Evolutionary conservation across 352 stramenopile species (phyloP), one percentile per base, ranked within the genome.

Genomic region (Globisporangium orthogonon): DNA sequence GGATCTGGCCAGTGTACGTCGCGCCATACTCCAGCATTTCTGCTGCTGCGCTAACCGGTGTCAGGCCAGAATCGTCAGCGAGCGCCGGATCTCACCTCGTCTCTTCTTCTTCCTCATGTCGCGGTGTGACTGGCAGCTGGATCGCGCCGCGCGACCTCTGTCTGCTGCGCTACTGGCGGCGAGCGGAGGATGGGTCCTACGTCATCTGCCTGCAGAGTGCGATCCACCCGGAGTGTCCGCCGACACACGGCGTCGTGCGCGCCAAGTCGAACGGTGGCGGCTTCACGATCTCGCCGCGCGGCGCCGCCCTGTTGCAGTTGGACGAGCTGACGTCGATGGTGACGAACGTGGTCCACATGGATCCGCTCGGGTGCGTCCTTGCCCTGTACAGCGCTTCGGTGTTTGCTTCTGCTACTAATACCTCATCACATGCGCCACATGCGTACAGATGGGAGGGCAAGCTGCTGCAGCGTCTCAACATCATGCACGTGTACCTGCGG

Each of bases 181-280:
- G 71, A 18, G 78, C 76, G 0, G 76, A 86, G 41, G 80, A 91
- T 54, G 80, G 80, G 17, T 87, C 78, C 39, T 91, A 86, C 52
- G 74, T 91, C 11, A 86, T 91, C 49, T 91, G 78, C 54, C 62
- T 91, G 47, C 80, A 91, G 62, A 91, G 80, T 53, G 76, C 80
- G 10, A 57, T 91, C 53, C 80, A 91, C 44, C 78, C 80, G 2
- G 80, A 91, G 58, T 91, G 80, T 50, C 80, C 80, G 5, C 69
- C 78, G 4, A 86, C 72, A 49, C 70, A 88, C 31, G 74, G 71
- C 51, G 54, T 81, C 23, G 66, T 91, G 29, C 80, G 80, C 31
- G 80, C 74, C 10, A 79, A 75, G 31, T 87, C 74, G 58, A 83
- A 80, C 50, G 77, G 77, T 37, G 75, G 74, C 30, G 78, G 76